Evolutionary conservation across 2,329 filamentous ascomycete species (phyloP), one percentile per base, ranked within the genome.

Genomic region (Trichophyton schoenleinii): DNA sequence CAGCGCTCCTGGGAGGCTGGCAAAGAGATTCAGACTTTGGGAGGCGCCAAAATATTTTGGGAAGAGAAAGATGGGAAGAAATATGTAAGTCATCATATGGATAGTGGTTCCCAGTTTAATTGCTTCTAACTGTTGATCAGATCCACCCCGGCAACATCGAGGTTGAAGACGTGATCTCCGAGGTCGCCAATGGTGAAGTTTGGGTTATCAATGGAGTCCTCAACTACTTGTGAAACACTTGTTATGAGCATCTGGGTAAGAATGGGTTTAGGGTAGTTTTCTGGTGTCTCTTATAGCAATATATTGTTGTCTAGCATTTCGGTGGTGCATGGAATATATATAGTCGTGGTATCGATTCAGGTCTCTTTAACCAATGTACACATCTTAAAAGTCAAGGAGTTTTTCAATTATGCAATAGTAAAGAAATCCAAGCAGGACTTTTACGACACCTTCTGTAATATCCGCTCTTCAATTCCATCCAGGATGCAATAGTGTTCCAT

Each of bases 401-500:
- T 18, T n/a, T 34, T 36, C 2, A 20, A 18, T 53, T 7, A 13
- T n/a, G 15, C 22, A 22, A 2, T 18, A 7, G n/a, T 22, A 28
- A 18, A 48, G 9, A 9, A 48, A 15, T n/a, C 22, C 22, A n/a
- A 53, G 18, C 11, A 53, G 4, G 15, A 18, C 8, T 18, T n/a
- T 59, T 42, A 59, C 31, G 42, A 59, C 4, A 42, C 69, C 57
- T 74, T 76, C 70, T 80, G 80, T 69, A 97, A 77, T 63, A 99
- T 78, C 71, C 94, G 84, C 70, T 91, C 83, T 78, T 96, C 91
- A 62, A 96, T 87, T 18, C 87, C 87, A 68, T 95, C 89, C 63
- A 97, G 78, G 65, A 96, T 89, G 69, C 89, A 96, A 72, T 90
- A 88, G 74, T 97, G 92, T 73, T 96, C 91, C 69, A 95, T 82